Evolutionary conservation across 2,329 filamentous ascomycete genomes (phyloP).

Genomic region (Fusarium vanettenii): DNA sequence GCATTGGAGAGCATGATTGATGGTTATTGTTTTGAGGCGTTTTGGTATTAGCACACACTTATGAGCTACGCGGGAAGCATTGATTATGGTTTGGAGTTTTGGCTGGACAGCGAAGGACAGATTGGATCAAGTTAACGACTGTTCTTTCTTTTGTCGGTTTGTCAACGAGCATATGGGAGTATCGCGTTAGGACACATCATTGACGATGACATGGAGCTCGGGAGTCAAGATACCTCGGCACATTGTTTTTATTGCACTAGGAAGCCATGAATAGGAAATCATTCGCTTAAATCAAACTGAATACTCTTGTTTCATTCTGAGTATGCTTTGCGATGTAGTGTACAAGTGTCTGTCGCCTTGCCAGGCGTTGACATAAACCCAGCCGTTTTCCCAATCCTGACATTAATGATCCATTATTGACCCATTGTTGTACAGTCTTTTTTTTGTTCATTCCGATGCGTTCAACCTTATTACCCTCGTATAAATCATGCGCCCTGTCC

Average conservation of each 20-base stretch:
- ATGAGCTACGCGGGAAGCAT: not conserved
- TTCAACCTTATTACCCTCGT: not conserved
- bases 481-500: slow-evolving; percentile 14
- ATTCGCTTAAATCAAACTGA: slow-evolving; percentile 13
- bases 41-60: not conserved
- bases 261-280: slow-evolving; percentile 16
- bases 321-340: not conserved
- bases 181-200: not conserved
- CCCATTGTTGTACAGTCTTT: slow-evolving; percentile 5
- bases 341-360: not conserved
- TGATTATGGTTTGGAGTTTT: slow-evolving; percentile 19
- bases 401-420: not conserved
- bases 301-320: slow-evolving; percentile 11
- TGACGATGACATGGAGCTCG: slow-evolving; percentile 25
- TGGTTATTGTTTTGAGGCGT: not conserved
- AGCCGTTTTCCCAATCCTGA: not conserved
- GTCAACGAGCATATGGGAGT: not conserved
- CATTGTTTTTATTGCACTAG: slow-evolving; percentile 3
- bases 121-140: not conserved
- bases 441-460: not conserved
- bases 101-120: not conserved
- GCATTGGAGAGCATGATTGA: not conserved
- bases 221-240: slow-evolving; percentile 37
- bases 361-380: not conserved
- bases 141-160: slow-evolving; percentile 4